Base-by-base conservation (phyloP, 306 rosid genomes). In the Cicer bijugum region DNA sequence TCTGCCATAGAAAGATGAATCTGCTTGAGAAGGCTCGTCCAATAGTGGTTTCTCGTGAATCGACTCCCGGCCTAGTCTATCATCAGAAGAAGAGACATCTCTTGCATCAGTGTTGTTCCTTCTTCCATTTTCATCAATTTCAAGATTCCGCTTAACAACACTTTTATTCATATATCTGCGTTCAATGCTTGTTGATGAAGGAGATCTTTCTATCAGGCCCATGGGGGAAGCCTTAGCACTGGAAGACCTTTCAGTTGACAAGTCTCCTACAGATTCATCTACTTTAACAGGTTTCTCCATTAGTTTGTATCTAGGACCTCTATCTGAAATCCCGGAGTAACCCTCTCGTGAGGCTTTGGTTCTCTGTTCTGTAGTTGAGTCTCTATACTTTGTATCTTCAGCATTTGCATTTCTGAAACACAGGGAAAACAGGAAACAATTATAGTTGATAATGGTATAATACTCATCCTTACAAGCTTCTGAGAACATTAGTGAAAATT, bases 171-270 rank as follows among this genome's bases (percentile, higher is more conserved):
- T 52, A 78, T 88, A 85, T 82, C 88, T 85, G 69, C 89, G 86
- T 11, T 91, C 97, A 67, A 92, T 85, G 80, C 89, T 93, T 70
- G 93, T 72, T 69, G 97, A 83, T 16, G 97, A 85, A 69, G 93
- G 96, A 83, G 92, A 94, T 79, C 90, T 83, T 80, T 94, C 92
- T 38, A 68, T 44, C 82, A 85, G 74, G 76, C 91, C 86, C 87
- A 76, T 77, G n/a, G 92, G 91, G 10, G 92, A 89, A 61, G 93
- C 97, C 90, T 89, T 94, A 28, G 92, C 87, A 78, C 89, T 83
- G 33, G 89, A 85, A 79, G 96, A 74, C 83, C 88, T 94, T 75
- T 94, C 98, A 63, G 80, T 84, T 77, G 87, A 77, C 61, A 85
- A 78, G 60, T 94, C 98, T 46, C 84, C 92, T 6, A 81, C 76